Base-by-base conservation (phyloP, 2,329 filamentous ascomycete genomes). In the Ophiocordyceps robertsii region DNA sequence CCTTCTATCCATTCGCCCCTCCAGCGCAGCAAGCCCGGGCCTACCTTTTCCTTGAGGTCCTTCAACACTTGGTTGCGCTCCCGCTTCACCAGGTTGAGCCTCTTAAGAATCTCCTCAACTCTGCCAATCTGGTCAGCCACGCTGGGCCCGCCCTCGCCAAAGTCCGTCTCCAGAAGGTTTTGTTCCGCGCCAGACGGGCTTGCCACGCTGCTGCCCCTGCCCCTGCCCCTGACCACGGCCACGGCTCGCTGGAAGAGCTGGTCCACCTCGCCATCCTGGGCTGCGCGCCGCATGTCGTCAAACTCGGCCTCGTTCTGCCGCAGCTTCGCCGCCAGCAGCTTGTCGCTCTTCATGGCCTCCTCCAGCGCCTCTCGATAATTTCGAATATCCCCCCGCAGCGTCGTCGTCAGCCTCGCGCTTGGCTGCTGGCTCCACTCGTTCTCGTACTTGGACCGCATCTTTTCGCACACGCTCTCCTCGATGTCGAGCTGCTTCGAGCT, bases 361-460 rank as follows among this genome's bases (percentile, higher is more conserved):
- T 94, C 87, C 40, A 96, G 70, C 1, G 92, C 92, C 44, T 89
- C 84, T 29, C 82, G 78, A 56, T 96, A 95, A 54, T 83, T 90
- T 47, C 83, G 75, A 42, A 96, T 83, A 57, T 98, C 92, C 45
- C 79, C 82, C 43, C 89, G 77, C 40, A 98, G 66, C 0, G 90
- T 96, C 4, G 84, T 80, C 1, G 90, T 98, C 35, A 98, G 72
- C 44, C 86, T 75, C 29, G 85, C 86, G 58, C 90, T 96, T 11
- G 92, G 92, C 56, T 98, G 92, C 55, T 98, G 92, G 16, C 87
- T 95, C 92, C 92, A 98, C 43, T 96, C 90, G 27, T 73, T 75
- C 43, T 90, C 89, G 58, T 96, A 96, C 60, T 98, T 98, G 12
- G 88, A 93, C 38, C 92, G 78, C 92, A 98, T 98, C 69, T 96